Base-by-base conservation (phyloP, 352 stramenopile species). In the Pythium guiyangense region DNA sequence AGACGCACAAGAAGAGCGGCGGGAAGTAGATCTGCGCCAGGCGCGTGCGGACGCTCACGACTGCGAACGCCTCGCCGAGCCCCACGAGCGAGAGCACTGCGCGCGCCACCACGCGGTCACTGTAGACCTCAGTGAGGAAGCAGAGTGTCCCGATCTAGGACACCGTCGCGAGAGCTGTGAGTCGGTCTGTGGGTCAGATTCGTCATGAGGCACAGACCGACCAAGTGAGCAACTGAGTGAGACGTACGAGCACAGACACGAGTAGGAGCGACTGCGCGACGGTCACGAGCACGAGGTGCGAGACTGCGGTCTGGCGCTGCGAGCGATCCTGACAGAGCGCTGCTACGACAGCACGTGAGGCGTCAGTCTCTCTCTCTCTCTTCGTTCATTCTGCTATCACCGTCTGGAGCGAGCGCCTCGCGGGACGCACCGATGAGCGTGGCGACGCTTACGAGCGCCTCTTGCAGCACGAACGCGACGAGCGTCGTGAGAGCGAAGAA, bases 51-150 rank as follows among this genome's bases (percentile, higher is more conserved):
- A 96, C 82, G 54, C 85, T 90, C 40, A 97, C 71, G 34, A 97
- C 80, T 1, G 81, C 94, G 65, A 96, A 98, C 10, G 88, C 81
- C 70, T 98, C 93, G 29, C 87, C 88, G 20, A 91, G 35, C 77
- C 84, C 96, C 40, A 98, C 84, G 34, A 97, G 69, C 20, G 70
- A 84, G 59, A 97, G 77, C 37, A 98, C 76, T 34, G 88, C 76
- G 69, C 97, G 96, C 1, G 92, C 89, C 9, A 98, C 58, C 4
- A 98, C 58, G 14, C 89, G 86, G 67, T 98, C 93, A 45, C 91
- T 88, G 79, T 98, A 98, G 52, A 96, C 75, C 63, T 98, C 94
- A 66, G 98, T 96, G 34, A 98, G 60, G 71, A 98, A 99, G 61
- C 98, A 98, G 25, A 97, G 75, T 71, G 98, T 97, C 2, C 96